phyloP scores from a whole-genome alignment of 164 flowering plant genomes.

The Hamamelis virginiana region DNA sequence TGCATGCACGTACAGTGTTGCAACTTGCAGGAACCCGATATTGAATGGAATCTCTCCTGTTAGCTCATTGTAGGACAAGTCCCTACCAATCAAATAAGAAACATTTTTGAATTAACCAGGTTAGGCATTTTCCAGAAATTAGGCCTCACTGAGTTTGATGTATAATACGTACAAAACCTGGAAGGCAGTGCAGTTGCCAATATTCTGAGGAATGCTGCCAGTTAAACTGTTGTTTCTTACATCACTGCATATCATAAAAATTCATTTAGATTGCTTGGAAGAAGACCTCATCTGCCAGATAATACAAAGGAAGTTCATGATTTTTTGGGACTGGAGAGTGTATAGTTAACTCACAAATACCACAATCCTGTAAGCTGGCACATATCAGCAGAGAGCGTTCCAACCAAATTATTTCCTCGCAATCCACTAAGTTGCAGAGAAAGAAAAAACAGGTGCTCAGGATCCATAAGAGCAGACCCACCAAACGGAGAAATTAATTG shows the following conservation, averaged over 20 bases:
- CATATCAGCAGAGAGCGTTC: constrained; percentile 85
- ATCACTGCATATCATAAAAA: constrained; percentile 54
- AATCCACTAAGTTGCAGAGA: constrained; percentile 55
- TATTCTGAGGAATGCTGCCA: constrained; percentile 77
- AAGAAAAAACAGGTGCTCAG: background rate
- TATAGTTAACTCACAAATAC: constrained; percentile 84
- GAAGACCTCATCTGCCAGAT: background rate
- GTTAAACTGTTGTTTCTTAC: constrained; percentile 91
- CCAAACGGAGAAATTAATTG: background rate
- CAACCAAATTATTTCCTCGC: constrained; percentile 82
- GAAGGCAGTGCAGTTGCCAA: constrained; percentile 94
- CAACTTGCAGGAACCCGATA: constrained; percentile 96
- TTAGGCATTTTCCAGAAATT: background rate
- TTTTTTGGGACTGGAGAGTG: background rate
- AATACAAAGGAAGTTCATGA: background rate
- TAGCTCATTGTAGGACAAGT: constrained; percentile 34
- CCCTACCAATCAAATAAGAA: constrained; percentile 15
- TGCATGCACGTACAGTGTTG: constrained; percentile 81
- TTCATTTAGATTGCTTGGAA: background rate
- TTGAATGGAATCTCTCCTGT: constrained; percentile 96
- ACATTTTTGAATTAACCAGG: background rate
- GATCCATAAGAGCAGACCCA: background rate
- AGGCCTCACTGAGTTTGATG: background rate
- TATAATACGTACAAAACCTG: constrained; percentile 92
- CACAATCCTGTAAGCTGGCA: constrained; percentile 95